Percentiles rank a stretch among this genome's conserved stretches.
phyloP scores from a whole-genome alignment of 2,329 filamentous ascomycete species.

The Orbilia javanica region DNA sequence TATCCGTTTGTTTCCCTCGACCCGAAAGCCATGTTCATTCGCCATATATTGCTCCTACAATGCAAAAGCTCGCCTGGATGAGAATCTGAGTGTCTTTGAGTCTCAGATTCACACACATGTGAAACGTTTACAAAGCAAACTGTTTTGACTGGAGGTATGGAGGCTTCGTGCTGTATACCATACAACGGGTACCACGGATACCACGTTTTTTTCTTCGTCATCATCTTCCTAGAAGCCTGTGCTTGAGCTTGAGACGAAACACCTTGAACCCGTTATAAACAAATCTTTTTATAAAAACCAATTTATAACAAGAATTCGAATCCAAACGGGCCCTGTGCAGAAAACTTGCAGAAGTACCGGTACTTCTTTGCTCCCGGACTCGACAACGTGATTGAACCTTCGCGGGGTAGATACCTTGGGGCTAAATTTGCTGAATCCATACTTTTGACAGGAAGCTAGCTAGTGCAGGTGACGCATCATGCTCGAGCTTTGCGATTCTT shows the following conservation, averaged over 20 bases:
- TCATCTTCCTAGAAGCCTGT: not conserved
- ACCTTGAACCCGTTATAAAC: conserved; percentile 18
- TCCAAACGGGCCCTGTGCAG: not conserved
- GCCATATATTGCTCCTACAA: not conserved
- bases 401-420: conserved; percentile 20
- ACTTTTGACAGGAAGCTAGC: conserved; percentile 4
- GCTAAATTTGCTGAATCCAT: not conserved
- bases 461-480: conserved; percentile 10
- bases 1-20: conserved; percentile 27
- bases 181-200: conserved; percentile 20
- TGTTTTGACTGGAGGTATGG: conserved; percentile 4
- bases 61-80: not conserved
- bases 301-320: not conserved
- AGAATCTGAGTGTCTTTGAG: conserved; percentile 8
- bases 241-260: conserved; percentile 24
- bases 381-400: conserved; percentile 40
- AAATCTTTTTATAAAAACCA: not conserved
- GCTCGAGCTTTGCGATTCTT: conserved; percentile 3
- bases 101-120: conserved; percentile 33
- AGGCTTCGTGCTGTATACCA: not conserved
- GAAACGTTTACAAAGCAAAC: conserved; percentile 32
- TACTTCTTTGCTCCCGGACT: conserved; percentile 27
- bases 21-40: not conserved
- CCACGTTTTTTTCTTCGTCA: conserved; percentile 20
- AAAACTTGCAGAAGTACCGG: conserved; percentile 40